Evolutionary conservation across 805 yeast species (phyloP).

Genomic region (Yamadazyma philogaea): DNA sequence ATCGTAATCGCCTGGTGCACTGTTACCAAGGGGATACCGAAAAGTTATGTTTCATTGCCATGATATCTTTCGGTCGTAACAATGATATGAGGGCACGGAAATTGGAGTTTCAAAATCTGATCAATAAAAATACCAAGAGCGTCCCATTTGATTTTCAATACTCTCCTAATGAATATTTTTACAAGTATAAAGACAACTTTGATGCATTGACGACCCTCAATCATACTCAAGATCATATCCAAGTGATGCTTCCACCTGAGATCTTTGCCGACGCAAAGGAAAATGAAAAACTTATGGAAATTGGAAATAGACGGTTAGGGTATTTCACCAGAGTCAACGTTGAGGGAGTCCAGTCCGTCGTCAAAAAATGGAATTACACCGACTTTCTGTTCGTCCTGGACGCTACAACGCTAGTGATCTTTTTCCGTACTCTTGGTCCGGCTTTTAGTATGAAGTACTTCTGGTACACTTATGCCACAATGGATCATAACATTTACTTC

Average conservation of each 20-base stretch:
- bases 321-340: slow-evolving; percentile 32
- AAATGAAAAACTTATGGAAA: slow-evolving; percentile 14
- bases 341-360: slow-evolving; percentile 19
- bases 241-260: slow-evolving; percentile 15
- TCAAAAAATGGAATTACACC: slow-evolving; percentile 11
- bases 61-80: slow-evolving; percentile 32
- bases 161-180: slow-evolving; percentile 25
- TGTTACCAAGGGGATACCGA: slow-evolving; percentile 29
- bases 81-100: slow-evolving; percentile 21
- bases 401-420: slow-evolving; percentile 29
- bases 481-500: slow-evolving; percentile 35
- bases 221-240: slow-evolving; percentile 23
- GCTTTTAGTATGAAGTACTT: slow-evolving; percentile 18
- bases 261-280: slow-evolving; percentile 15
- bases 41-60: slow-evolving; percentile 30
- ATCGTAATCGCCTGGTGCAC: slow-evolving; percentile 31
- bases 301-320: slow-evolving; percentile 27
- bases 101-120: slow-evolving; percentile 14
- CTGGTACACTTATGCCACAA: slow-evolving; percentile 33
- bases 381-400: slow-evolving; percentile 23
- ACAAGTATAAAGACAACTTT: slow-evolving; percentile 22
- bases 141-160: slow-evolving; percentile 33
- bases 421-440: slow-evolving; percentile 26
- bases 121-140: slow-evolving; percentile 17
- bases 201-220: slow-evolving; percentile 16